These are phyloP conservation scores for Rutstroemia sydowiana DNA, from an alignment of 2,329 filamentous ascomycete species.

Conservation along the genomic window DNA sequence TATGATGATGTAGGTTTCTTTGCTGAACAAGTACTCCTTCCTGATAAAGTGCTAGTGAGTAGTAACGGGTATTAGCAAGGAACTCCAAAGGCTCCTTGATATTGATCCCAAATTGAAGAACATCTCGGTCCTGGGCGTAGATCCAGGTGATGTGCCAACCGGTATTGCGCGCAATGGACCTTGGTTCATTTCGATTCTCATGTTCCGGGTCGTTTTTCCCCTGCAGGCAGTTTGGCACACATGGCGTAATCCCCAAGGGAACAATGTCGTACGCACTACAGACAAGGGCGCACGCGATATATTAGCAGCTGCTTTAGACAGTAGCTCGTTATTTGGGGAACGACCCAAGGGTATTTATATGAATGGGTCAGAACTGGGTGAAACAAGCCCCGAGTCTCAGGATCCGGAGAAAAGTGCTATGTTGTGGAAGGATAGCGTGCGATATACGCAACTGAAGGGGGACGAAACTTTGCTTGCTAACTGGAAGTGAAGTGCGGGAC, in stretches of 20 bases:
- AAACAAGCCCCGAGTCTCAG: constrained; percentile 28
- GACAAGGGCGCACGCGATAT: constrained; percentile 32
- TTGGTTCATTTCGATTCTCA: constrained; percentile 21
- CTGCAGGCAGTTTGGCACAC: constrained; percentile 25
- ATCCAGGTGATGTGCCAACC: constrained; percentile 35
- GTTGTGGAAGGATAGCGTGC: constrained; percentile 31
- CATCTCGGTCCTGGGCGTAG: constrained; percentile 33
- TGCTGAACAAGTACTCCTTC: not conserved
- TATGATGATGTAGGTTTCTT: not conserved
- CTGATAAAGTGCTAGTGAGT: not conserved
- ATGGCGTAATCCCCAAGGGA: constrained; percentile 10
- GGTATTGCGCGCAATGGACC: constrained; percentile 24
- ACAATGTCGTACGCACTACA: constrained; percentile 28
- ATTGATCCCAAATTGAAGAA: constrained; percentile 31
- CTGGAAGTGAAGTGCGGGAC: constrained; percentile 26
- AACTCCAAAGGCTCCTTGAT: constrained; percentile 12
- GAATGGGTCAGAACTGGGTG: constrained; percentile 29
- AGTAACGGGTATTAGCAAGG: not conserved
- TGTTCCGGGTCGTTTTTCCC: constrained; percentile 21
- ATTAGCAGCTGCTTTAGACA: constrained; percentile 29
- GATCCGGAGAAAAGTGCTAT: constrained; percentile 27
- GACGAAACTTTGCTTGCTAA: constrained; percentile 27
- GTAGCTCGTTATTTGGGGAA: constrained; percentile 19
- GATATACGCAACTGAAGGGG: constrained; percentile 20
- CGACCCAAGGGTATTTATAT: constrained; percentile 30